Evolutionary conservation across 2,329 filamentous ascomycete species (phyloP).

Genomic region (Colletotrichum orbiculare): DNA sequence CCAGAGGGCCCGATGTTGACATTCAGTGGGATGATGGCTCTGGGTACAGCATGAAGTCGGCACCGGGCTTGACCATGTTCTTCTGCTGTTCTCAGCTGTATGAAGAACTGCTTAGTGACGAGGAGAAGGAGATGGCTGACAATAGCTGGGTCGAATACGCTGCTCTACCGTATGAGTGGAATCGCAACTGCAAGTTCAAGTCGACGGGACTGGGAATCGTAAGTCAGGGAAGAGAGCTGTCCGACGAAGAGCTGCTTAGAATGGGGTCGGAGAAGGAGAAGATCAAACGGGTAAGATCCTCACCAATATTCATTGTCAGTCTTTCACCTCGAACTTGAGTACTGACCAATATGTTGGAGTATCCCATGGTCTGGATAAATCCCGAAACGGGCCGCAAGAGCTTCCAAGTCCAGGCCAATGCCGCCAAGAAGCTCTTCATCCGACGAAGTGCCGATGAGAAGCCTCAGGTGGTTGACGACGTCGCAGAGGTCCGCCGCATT

Average conservation of each 20-base stretch:
- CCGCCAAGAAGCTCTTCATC: constrained; percentile 51
- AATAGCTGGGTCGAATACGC: constrained; percentile 59
- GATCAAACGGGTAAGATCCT: constrained; percentile 43
- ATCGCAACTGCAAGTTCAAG: constrained; percentile 51
- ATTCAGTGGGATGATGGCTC: constrained; percentile 56
- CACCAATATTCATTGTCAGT: background rate
- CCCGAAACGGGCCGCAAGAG: constrained; percentile 53
- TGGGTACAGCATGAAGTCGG: constrained; percentile 51
- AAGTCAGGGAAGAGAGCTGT: constrained; percentile 51
- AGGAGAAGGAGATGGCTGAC: constrained; percentile 53
- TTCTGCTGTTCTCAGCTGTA: constrained; percentile 56
- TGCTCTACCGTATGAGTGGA: constrained; percentile 57
- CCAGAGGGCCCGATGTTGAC: constrained; percentile 49
- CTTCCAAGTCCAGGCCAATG: constrained; percentile 56
- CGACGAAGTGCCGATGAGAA: constrained; percentile 46
- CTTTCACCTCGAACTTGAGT: too few species aligned
- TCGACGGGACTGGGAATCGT: constrained; percentile 54
- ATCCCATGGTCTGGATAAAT: constrained; percentile 60
- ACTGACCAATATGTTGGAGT: constrained; percentile 33
- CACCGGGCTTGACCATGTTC: constrained; percentile 57
- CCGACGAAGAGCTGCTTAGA: constrained; percentile 46
- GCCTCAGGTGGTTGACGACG: constrained; percentile 50
- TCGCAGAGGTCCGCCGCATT: constrained; percentile 49
- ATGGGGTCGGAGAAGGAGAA: constrained; percentile 34
- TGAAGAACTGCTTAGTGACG: constrained; percentile 49